Percentiles rank a stretch among this genome's conserved stretches.
Conservation (phyloP, 1,284 basidiomycete genomes). For the Papiliotrema nemorosa region DNA sequence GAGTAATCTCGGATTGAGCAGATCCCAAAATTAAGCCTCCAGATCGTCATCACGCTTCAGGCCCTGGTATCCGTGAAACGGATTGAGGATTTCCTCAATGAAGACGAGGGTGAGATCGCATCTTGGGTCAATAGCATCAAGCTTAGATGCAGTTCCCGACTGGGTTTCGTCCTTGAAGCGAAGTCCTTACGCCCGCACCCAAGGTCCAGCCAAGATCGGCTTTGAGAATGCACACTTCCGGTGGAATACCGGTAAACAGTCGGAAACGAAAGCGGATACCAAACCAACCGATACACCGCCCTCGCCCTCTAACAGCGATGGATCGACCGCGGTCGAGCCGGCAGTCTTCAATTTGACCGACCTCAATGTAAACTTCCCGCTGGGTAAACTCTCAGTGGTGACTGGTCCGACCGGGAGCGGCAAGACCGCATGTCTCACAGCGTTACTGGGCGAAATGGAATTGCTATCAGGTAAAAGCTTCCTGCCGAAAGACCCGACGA, state of each 20-base stretch:
- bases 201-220: conserved; percentile 55
- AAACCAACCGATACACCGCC: conserved; percentile 1
- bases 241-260: conserved; percentile 58
- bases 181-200: conserved; percentile 13
- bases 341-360: conserved; percentile 63
- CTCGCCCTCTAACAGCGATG: conserved; percentile 12
- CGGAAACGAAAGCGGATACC: conserved; percentile 17
- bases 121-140: not conserved
- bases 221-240: conserved; percentile 64
- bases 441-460: conserved; percentile 62
- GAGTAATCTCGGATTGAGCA: conserved; percentile 8
- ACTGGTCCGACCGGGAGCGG: conserved; percentile 75
- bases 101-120: conserved; percentile 60
- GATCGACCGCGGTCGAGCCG: conserved; percentile 8
- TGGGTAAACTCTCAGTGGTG: conserved; percentile 63
- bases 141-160: conserved; percentile 53
- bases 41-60: conserved; percentile 50
- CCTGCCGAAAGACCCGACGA: conserved; percentile 62
- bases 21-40: too few relatives aligned
- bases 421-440: conserved; percentile 68
- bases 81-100: conserved; percentile 72
- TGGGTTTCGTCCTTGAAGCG: conserved; percentile 65
- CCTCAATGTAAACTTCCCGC: conserved; percentile 65
- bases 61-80: conserved; percentile 72
- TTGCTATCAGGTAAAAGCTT: conserved; percentile 59